Percentiles rank a stretch among this genome's conserved stretches.
These are phyloP conservation scores for Chenopodium berlandieri DNA, from an alignment of 148 eudicot genomes.

Conservation along the genomic window DNA sequence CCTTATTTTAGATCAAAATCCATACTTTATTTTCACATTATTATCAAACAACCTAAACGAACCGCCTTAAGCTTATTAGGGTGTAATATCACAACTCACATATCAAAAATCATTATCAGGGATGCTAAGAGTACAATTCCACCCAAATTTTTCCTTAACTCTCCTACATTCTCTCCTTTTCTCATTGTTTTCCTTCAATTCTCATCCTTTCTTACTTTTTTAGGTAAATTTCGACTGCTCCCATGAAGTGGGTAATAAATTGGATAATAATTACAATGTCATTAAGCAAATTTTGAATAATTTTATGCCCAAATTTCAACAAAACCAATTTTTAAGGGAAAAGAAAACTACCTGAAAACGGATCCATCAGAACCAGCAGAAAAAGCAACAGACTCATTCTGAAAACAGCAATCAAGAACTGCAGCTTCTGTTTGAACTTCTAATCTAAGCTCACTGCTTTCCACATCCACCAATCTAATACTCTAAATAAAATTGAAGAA, in stretches of 20 bases:
- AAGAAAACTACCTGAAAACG: slow-evolving; percentile 49
- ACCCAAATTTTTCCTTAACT: neutral
- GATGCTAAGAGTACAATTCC: no score
- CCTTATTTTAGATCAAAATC: neutral
- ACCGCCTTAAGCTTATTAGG: no score
- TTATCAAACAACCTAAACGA: no score
- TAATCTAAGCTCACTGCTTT: slow-evolving; percentile 40
- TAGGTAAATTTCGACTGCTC: neutral
- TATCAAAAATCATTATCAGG: no score
- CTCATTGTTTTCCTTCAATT: neutral
- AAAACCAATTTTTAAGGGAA: neutral
- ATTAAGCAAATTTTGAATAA: neutral
- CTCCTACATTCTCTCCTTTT: neutral
- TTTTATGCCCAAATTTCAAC: neutral
- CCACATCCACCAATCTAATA: slow-evolving; percentile 68
- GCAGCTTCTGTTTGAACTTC: slow-evolving; percentile 56
- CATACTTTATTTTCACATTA: neutral
- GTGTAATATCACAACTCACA: no score
- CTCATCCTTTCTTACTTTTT: neutral
- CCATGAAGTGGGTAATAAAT: neutral
- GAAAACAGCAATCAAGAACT: slow-evolving; percentile 82
- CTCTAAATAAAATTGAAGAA: slow-evolving; percentile 28
- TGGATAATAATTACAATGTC: no score
- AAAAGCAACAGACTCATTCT: slow-evolving; percentile 46
- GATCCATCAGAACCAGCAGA: slow-evolving; percentile 62